Conservation (phyloP, 2,329 filamentous ascomycete genomes). For the Fusarium pilosicola region DNA sequence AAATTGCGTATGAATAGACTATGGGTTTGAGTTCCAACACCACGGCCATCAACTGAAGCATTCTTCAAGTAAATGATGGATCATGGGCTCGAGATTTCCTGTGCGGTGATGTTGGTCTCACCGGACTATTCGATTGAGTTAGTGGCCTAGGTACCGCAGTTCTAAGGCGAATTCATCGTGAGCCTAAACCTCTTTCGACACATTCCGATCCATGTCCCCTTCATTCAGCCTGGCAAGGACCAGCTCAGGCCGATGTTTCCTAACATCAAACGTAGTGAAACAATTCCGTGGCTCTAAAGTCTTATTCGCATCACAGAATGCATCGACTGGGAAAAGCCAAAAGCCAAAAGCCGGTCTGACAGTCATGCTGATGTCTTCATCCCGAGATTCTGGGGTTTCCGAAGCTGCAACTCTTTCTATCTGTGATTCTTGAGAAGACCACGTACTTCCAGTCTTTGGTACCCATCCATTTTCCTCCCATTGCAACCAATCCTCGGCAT, state of each 20-base stretch:
- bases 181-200: not conserved
- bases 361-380: not conserved
- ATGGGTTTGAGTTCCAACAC: not conserved
- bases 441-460: fast-evolving
- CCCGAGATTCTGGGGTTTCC: not conserved
- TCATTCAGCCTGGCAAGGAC: not conserved
- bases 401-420: not conserved
- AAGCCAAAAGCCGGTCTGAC: not conserved
- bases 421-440: not conserved
- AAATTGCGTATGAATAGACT: not conserved
- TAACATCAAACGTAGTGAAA: not conserved
- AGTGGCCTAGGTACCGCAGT: too few species aligned
- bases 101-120: too few species aligned
- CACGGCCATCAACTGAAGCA: not conserved
- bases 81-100: not conserved
- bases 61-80: not conserved
- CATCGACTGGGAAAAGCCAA: not conserved
- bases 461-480: not conserved
- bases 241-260: not conserved
- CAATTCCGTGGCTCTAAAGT: not conserved
- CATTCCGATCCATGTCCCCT: too few species aligned
- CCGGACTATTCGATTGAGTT: too few species aligned
- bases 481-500: not conserved
- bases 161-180: not conserved
- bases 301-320: not conserved